A percentile compares a stretch with the other conserved stretches of the same genome.
phyloP scores from a whole-genome alignment of 75 land plant species.

The Picea glauca region DNA sequence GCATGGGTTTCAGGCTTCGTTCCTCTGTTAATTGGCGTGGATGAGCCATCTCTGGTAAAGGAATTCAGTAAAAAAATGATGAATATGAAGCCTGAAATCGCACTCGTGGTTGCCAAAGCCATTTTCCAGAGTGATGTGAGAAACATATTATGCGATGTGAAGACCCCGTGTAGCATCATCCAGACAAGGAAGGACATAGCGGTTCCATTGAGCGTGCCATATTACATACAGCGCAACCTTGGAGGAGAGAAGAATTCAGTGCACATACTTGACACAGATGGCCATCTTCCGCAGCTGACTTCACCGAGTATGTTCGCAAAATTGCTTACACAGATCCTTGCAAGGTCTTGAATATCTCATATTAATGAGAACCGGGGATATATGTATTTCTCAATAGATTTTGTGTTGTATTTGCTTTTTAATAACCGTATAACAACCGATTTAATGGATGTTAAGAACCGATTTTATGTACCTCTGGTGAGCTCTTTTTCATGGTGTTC shows the following conservation, averaged over 20 bases:
- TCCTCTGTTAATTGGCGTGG: conserved; percentile 18
- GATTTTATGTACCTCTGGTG: too few species aligned
- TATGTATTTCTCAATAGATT: too few species aligned
- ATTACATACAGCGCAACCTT: conserved; percentile 33
- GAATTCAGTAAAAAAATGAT: conserved; percentile 24
- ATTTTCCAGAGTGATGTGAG: conserved; percentile 52
- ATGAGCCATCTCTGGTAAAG: conserved; percentile 19
- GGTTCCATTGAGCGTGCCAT: conserved; percentile 40
- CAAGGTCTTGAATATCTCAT: too few species aligned
- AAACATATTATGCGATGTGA: conserved; percentile 34
- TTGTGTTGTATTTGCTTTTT: too few species aligned
- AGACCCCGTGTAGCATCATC: conserved; percentile 44
- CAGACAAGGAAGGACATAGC: conserved; percentile 46
- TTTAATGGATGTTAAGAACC: too few species aligned
- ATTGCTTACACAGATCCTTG: neutral
- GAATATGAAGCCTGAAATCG: conserved; percentile 49
- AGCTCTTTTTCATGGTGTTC: too few species aligned
- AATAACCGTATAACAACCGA: too few species aligned
- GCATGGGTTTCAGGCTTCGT: conserved; percentile 43
- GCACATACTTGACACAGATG: neutral
- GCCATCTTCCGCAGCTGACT: neutral
- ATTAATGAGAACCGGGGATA: too few species aligned
- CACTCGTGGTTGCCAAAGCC: conserved; percentile 32
- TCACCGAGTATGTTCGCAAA: neutral
- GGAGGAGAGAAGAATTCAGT: neutral